phyloP scores from a whole-genome alignment of 2,329 filamentous ascomycete species.

The Curvularia eragrostidis region DNA sequence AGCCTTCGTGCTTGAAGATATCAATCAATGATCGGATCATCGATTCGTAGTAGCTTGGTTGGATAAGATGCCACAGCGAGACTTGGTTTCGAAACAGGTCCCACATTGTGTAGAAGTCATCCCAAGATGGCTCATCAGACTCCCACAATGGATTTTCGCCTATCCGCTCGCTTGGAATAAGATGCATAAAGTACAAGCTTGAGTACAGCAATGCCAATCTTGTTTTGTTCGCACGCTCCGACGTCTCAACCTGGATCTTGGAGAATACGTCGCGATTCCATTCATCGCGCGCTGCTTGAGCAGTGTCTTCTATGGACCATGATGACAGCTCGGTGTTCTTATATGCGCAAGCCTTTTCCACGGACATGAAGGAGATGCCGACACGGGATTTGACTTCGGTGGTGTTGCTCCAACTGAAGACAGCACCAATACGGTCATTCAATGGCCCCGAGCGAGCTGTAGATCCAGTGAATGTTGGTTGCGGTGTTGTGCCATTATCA shows the following conservation, averaged over 20 bases:
- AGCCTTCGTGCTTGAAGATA: constrained; percentile 66
- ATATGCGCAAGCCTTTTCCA: constrained; percentile 58
- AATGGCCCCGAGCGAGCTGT: constrained; percentile 41
- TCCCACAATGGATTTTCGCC: constrained; percentile 75
- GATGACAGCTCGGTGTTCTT: constrained; percentile 54
- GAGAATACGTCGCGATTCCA: constrained; percentile 64
- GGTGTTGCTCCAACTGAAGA: constrained; percentile 57
- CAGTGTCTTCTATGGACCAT: constrained; percentile 53
- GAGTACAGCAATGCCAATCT: constrained; percentile 45
- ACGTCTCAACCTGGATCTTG: constrained; percentile 56
- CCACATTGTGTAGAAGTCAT: constrained; percentile 78
- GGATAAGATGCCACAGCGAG: constrained; percentile 63
- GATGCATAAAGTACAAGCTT: constrained; percentile 47
- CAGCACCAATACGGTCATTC: constrained; percentile 57
- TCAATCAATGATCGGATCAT: constrained; percentile 76
- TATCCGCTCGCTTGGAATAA: constrained; percentile 46
- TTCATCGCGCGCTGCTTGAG: constrained; percentile 50
- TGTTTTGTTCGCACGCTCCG: constrained; percentile 38
- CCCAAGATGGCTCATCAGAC: constrained; percentile 69
- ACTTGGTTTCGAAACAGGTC: constrained; percentile 67
- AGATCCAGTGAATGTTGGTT: constrained; percentile 38
- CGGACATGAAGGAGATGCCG: constrained; percentile 57
- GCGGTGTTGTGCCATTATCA: constrained; percentile 39
- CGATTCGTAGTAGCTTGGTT: constrained; percentile 66
- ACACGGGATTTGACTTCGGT: constrained; percentile 58